A percentile compares a stretch with the other conserved stretches of the same genome.
Conservation (phyloP, 2,329 filamentous ascomycete species). For the Fusarium phyllophilum region DNA sequence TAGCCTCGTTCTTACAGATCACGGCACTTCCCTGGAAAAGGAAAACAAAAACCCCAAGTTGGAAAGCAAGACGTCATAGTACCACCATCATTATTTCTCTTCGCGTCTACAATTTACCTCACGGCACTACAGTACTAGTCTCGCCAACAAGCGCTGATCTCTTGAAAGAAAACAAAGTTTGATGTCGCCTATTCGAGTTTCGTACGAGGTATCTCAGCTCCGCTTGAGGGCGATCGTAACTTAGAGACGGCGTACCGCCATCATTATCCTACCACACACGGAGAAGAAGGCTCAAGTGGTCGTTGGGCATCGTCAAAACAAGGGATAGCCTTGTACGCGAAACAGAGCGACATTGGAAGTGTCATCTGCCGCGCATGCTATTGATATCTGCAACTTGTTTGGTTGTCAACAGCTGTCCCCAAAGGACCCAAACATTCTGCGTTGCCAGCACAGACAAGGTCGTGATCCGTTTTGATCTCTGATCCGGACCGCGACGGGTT, state of each 20-base stretch:
- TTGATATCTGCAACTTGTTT: conserved; percentile 26
- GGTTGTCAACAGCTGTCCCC: conserved; percentile 12
- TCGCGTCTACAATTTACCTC: conserved; percentile 7
- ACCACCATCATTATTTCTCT: conserved; percentile 1
- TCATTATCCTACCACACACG: conserved; percentile 29
- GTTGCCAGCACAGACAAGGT: conserved; percentile 29
- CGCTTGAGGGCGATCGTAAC: conserved; percentile 43
- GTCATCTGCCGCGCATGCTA: conserved; percentile 32
- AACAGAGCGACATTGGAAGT: conserved; percentile 29
- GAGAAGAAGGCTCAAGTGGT: conserved; percentile 25
- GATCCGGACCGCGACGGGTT: conserved; percentile 24
- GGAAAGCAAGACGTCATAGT: conserved; percentile 29
- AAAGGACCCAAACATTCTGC: conserved; percentile 6
- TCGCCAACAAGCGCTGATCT: conserved; percentile 28
- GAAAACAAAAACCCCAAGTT: conserved; percentile 3
- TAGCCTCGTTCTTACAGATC: conserved; percentile 18
- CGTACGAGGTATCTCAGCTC: conserved; percentile 22
- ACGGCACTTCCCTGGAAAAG: conserved; percentile 24
- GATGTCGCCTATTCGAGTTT: conserved; percentile 26
- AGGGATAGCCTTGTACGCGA: conserved; percentile 44
- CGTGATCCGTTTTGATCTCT: conserved; percentile 28
- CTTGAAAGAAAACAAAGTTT: conserved; percentile 21
- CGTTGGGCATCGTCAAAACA: conserved; percentile 44
- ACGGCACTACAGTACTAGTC: conserved; percentile 11
- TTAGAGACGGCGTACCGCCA: conserved; percentile 30